Evolutionary conservation across 805 yeast genomes (phyloP), one percentile per base, ranked within the genome.

Genomic region (Cyberlindnera xylosilytica): DNA sequence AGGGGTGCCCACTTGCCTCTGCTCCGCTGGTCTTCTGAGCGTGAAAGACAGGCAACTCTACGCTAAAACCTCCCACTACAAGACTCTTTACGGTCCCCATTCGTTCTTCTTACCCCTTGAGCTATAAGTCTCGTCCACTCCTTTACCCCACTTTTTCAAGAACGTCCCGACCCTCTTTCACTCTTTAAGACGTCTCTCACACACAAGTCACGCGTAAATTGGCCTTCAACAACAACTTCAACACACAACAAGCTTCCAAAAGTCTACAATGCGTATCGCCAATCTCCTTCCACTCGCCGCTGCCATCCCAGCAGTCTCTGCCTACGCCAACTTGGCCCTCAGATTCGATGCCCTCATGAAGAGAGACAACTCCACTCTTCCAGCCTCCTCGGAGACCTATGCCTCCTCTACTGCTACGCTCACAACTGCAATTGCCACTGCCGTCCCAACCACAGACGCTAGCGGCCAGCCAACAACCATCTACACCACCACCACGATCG

Each of bases 401-500:
- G 10, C 46, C 7, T 19, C 41, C 16, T 13, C 37, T 19, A 39
- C 37, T n/a, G 42, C 32, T 20, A 26, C 29, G n/a, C 20, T 51
- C n/a, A 45, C 52, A 17, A 51, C 60, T 5, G 53, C 38, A 16
- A 37, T 55, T 22, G 52, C 46, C 12, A 46, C 58, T 7, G 38
- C 27, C 15, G 42, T 57, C 24, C 49, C 54, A 39, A 57, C 61
- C 12, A 45, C 46, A 6, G 56, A 51, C 27, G 46, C 52, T 2
- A 18, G 45, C 23, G 60, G 59, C 20, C 53, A 48, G 20, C 76
- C 78, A 34, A 72, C 75, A 47, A 67, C 74, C 24, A 52, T 66
- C n/a, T 72, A 72, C 46, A 66, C 73, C 7, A 58, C 73, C 1
- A 66, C 71, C 10, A 48, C 44, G 22, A 66, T 74, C 61, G 64